These are phyloP conservation scores for Aspergillus sp. DNA, from an alignment of 2,329 filamentous ascomycete species.

Conservation along the genomic window DNA sequence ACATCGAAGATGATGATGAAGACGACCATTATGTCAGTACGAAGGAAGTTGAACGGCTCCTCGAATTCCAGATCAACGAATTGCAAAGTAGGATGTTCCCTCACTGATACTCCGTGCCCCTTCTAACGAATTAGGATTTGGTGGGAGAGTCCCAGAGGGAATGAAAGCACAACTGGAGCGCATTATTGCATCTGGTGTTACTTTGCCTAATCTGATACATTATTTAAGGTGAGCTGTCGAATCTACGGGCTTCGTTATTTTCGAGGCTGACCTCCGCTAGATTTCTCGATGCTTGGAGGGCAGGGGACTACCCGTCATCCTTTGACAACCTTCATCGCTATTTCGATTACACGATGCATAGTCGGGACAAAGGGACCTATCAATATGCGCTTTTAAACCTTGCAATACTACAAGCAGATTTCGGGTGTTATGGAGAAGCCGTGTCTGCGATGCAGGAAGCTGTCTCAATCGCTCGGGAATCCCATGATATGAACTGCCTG, in stretches of 20 bases:
- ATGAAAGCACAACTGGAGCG: constrained; percentile 70
- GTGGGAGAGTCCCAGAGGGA: constrained; percentile 72
- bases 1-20: constrained; percentile 43
- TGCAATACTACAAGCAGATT: constrained; percentile 90
- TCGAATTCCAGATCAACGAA: constrained; percentile 86
- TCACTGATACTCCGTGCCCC: neutral
- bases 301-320: constrained; percentile 84
- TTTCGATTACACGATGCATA: constrained; percentile 94
- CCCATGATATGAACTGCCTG: constrained; percentile 85
- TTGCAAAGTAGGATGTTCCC: constrained; percentile 65
- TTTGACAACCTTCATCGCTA: constrained; percentile 92
- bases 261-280: constrained; percentile 42
- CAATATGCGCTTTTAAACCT: constrained; percentile 94
- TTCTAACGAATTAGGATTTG: constrained; percentile 59
- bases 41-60: constrained; percentile 74
- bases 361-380: constrained; percentile 78
- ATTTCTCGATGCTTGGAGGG: constrained; percentile 89
- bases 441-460: constrained; percentile 94
- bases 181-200: constrained; percentile 65
- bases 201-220: constrained; percentile 72
- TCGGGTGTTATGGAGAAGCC: constrained; percentile 86
- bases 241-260: neutral
- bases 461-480: constrained; percentile 90
- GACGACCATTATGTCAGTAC: constrained; percentile 60
- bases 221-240: constrained; percentile 62